Evolutionary conservation across 139 green algal genomes (phyloP).

Genomic region (Chlorella sp.): DNA sequence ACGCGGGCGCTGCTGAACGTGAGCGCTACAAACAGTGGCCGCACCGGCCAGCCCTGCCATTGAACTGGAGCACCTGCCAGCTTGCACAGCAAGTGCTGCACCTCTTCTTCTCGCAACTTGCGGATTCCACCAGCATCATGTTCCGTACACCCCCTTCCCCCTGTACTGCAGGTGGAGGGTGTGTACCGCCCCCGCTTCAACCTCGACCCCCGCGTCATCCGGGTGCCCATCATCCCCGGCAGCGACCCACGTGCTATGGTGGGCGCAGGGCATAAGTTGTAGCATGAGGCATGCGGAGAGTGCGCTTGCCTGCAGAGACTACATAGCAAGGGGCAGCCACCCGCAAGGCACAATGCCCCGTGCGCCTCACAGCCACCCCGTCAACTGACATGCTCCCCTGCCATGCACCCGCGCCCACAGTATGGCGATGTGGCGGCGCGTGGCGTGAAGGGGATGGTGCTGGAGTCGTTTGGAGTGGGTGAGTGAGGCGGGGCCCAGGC

Average conservation of each 20-base stretch:
- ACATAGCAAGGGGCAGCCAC: not conserved
- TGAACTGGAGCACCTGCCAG: not conserved
- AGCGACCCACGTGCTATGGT: constrained; percentile 13
- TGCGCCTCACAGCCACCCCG: not conserved
- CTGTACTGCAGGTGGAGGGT: constrained; percentile 52
- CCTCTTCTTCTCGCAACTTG: too few relatives aligned
- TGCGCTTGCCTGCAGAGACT: too few relatives aligned
- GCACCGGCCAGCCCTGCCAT: too few relatives aligned
- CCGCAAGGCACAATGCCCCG: not conserved
- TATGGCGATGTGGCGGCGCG: constrained; percentile 83
- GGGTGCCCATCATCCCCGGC: constrained; percentile 43
- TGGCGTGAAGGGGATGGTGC: constrained; percentile 80
- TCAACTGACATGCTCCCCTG: too few relatives aligned
- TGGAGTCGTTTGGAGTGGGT: constrained; percentile 93
- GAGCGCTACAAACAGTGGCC: not conserved
- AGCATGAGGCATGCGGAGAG: not conserved
- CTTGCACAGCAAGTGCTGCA: not conserved
- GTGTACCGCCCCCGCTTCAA: constrained; percentile 83
- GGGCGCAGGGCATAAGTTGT: not conserved
- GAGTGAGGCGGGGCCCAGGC: constrained; percentile 61
- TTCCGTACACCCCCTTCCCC: not conserved
- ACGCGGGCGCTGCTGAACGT: constrained; percentile 52
- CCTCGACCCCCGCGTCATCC: constrained; percentile 82
- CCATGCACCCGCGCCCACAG: constrained; percentile 20
- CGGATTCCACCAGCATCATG: too few relatives aligned